A percentile compares a stretch with the other conserved stretches of the same genome.
These are phyloP conservation scores for Picea glauca DNA, from an alignment of 75 land plant genomes.

Conservation along the genomic window DNA sequence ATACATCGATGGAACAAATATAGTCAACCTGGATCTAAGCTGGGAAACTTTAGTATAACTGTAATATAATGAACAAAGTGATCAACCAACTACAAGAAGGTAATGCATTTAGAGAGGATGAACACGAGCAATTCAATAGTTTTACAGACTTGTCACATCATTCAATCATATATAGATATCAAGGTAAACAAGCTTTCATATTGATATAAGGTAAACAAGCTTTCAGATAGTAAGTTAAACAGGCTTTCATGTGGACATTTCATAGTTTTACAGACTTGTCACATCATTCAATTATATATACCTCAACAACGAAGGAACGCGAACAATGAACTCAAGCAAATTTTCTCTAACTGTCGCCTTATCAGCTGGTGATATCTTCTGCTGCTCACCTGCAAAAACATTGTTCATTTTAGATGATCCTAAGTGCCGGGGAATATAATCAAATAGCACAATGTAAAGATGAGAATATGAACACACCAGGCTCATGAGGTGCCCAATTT, in stretches of 20 bases:
- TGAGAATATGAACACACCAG: conserved; percentile 34
- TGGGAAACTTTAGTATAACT: too few relatives aligned
- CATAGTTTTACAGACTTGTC: not conserved
- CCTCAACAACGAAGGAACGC: conserved; percentile 89
- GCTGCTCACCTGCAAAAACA: conserved; percentile 42
- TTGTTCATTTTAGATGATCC: not conserved
- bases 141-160: not conserved
- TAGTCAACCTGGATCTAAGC: too few relatives aligned
- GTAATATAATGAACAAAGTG: too few relatives aligned
- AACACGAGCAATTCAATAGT: not conserved
- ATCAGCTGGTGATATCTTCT: conserved; percentile 64
- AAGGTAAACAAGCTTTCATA: too few relatives aligned
- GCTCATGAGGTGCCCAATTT: conserved; percentile 82
- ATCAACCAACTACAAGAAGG: too few relatives aligned
- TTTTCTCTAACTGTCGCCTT: conserved; percentile 69
- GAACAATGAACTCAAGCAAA: conserved; percentile 68
- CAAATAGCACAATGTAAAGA: not conserved
- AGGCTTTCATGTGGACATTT: not conserved
- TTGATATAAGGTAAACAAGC: conserved; percentile 5
- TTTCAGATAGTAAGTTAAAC: too few relatives aligned
- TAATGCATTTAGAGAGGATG: too few relatives aligned
- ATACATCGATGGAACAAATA: not conserved
- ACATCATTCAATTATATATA: conserved; percentile 5
- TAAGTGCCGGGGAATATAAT: not conserved
- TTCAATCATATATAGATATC: conserved; percentile 2